phyloP scores from a whole-genome alignment of 768 basidiomycete genomes.

The Kwoniella dejecticola region DNA sequence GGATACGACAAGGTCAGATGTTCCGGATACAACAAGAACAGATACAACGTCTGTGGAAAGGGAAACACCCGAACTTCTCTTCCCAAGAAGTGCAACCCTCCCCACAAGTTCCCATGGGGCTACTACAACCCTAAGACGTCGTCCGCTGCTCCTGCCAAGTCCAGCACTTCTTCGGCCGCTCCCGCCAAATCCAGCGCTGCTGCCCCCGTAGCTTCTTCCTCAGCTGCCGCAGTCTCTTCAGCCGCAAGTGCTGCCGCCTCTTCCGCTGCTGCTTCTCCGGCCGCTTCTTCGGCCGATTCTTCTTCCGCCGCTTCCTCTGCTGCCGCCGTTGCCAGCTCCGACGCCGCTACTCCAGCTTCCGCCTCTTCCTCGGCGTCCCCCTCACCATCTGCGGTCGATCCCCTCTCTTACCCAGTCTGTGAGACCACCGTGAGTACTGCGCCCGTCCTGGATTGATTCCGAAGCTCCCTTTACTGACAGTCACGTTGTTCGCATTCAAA shows the following conservation, averaged over 20 bases:
- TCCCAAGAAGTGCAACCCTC: constrained; percentile 32
- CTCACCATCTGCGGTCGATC: constrained; percentile 9
- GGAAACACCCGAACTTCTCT: constrained; percentile 30
- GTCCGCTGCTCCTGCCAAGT: constrained; percentile 12
- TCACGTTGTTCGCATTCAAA: no score
- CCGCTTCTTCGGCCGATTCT: constrained; percentile 2
- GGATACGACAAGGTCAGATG: constrained; percentile 29
- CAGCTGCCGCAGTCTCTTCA: constrained; percentile 14
- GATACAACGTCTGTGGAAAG: constrained; percentile 32
- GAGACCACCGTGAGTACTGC: constrained; percentile 8
- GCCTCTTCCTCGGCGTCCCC: constrained; percentile 14
- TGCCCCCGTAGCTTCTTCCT: constrained; percentile 1
- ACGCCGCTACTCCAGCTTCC: not conserved
- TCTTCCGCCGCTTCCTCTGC: constrained; percentile 11
- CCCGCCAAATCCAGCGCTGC: constrained; percentile 4
- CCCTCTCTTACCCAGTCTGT: constrained; percentile 12
- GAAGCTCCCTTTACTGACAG: no score
- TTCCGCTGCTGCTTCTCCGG: constrained; percentile 6
- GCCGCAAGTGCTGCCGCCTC: constrained; percentile 6
- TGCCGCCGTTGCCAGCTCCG: constrained; percentile 4
- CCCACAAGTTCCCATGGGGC: constrained; percentile 22
- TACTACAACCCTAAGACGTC: not conserved
- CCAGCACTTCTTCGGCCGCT: constrained; percentile 12
- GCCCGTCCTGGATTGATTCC: not conserved
- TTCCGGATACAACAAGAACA: constrained; percentile 3